Evolutionary conservation across 1,139 yeast species (phyloP), one percentile per base, ranked within the genome.

Genomic region (Kodamaea sp.): DNA sequence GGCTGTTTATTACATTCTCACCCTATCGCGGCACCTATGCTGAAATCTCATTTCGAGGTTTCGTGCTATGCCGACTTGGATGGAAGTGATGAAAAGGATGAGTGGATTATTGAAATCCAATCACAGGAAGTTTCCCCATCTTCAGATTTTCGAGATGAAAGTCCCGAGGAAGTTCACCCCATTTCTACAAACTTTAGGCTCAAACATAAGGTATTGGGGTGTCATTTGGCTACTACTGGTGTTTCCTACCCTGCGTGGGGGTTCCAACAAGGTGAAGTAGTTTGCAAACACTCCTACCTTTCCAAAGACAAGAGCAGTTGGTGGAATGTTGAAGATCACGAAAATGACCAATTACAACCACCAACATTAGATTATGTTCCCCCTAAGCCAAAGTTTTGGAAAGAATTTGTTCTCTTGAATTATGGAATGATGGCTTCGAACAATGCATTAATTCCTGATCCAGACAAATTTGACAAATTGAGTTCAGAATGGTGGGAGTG

Each of bases 401-500:
- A 78, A 34, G 90, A 84, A 50, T 83, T 84, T 50, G 50, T 82
- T n/a, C 59, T 80, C 46, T 63, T 81, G 24, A 84, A 84, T 50
- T 78, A 76, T 48, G 87, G 87, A 3, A 84, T 84, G 94, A 81
- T 83, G 64, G 79, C 89, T 1, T 78, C 88, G 0, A 84, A 84
- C 50, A 83, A 78, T 53, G 94, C 90, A 0, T 63, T 84, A 35
- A 70, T 83, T 3, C 90, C 92, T 0, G 94, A 84, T 53, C 73
- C 71, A 2, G 86, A 83, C 48, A 83, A 81, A 46, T 66, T 58
- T 43, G 94, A 84, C 49, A 64, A 61, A 26, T 61, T 84, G 41
- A 79, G 88, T 2, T 80, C 89, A 10, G 59, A 69, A 37, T 83
- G 89, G 78, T 84, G 92, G 90, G 83, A 84, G 61, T 84, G 94